phyloP scores from a whole-genome alignment of 2,329 filamentous ascomycete species.

The Fusarium temperatum region DNA sequence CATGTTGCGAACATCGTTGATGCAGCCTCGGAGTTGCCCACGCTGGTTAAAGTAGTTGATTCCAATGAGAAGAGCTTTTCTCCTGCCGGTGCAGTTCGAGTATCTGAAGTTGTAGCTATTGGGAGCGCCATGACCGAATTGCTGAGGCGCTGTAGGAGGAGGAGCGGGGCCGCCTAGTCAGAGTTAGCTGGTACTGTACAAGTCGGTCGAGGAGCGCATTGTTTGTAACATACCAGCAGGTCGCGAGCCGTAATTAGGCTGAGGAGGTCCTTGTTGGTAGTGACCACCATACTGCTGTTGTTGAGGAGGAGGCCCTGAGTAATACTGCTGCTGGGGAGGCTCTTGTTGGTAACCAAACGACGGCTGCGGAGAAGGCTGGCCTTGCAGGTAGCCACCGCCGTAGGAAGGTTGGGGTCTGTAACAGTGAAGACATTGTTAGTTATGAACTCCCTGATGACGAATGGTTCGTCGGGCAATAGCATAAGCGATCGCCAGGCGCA shows the following conservation, averaged over 20 bases:
- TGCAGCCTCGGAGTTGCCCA: conserved; percentile 90
- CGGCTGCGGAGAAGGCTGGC: conserved; percentile 58
- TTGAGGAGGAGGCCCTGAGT: conserved; percentile 46
- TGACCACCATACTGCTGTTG: conserved; percentile 47
- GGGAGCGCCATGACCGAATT: conserved; percentile 83
- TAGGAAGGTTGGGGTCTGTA: conserved; percentile 58
- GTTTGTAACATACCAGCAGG: conserved; percentile 57
- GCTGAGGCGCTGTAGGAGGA: conserved; percentile 72
- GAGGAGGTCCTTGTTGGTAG: conserved; percentile 47
- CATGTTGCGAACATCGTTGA: conserved; percentile 99
- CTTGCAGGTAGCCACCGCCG: conserved; percentile 56
- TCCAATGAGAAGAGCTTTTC: conserved; percentile 90
- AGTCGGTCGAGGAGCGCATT: not conserved
- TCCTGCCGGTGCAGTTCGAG: conserved; percentile 85
- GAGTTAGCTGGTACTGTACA: conserved; percentile 22
- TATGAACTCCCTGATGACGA: conserved; percentile 10
- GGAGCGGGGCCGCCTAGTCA: conserved; percentile 63
- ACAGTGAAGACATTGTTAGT: conserved; percentile 35
- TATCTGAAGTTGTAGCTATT: conserved; percentile 87
- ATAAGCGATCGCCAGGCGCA: conserved; percentile 11
- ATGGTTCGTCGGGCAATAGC: conserved; percentile 2
- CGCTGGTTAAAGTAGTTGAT: conserved; percentile 97
- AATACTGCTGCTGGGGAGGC: conserved; percentile 55
- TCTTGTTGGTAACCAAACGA: conserved; percentile 57
- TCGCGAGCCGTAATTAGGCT: conserved; percentile 58